These are phyloP conservation scores for Aristolochia fimbriata DNA, from an alignment of 164 flowering plant species.

Conservation along the genomic window DNA sequence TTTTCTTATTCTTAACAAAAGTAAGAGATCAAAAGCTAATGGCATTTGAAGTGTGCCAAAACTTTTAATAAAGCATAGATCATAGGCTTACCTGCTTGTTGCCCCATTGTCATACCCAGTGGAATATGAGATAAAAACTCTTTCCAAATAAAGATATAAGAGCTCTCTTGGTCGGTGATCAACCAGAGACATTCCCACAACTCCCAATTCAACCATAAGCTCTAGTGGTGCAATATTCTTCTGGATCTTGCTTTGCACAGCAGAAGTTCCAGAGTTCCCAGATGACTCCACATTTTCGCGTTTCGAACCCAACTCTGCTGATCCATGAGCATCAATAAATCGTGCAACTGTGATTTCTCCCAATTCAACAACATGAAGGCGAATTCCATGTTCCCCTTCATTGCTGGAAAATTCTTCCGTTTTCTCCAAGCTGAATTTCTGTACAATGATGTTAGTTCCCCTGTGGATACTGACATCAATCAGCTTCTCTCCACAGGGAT, in stretches of 20 bases:
- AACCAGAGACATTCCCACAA: conserved; percentile 71
- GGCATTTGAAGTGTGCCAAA: no score
- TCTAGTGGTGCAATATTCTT: conserved; percentile 48
- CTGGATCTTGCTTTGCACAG: conserved; percentile 24
- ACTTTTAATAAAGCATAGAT: no score
- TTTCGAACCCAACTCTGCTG: conserved; percentile 19
- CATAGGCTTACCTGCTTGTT: conserved; percentile 55
- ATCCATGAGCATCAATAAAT: conserved; percentile 32
- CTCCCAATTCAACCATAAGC: conserved; percentile 69
- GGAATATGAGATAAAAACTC: conserved; percentile 71
- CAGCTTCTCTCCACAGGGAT: conserved; percentile 74
- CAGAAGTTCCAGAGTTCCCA: conserved; percentile 34
- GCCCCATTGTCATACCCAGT: conserved; percentile 84
- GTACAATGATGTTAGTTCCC: conserved; percentile 18
- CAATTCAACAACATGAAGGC: conserved; percentile 48
- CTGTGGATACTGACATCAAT: conserved; percentile 45
- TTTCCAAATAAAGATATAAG: conserved; percentile 68
- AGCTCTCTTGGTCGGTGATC: conserved; percentile 92
- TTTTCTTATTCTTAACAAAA: no score
- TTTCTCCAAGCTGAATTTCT: conserved; percentile 44
- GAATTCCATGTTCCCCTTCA: conserved; percentile 25
- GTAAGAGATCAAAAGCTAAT: no score
- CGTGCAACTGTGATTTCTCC: conserved; percentile 52
- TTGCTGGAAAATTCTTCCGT: conserved; percentile 22
- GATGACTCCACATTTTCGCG: conserved; percentile 12